These are phyloP conservation scores for Fraxinus nigra DNA, from an alignment of 305 asterid species.

Conservation along the genomic window DNA sequence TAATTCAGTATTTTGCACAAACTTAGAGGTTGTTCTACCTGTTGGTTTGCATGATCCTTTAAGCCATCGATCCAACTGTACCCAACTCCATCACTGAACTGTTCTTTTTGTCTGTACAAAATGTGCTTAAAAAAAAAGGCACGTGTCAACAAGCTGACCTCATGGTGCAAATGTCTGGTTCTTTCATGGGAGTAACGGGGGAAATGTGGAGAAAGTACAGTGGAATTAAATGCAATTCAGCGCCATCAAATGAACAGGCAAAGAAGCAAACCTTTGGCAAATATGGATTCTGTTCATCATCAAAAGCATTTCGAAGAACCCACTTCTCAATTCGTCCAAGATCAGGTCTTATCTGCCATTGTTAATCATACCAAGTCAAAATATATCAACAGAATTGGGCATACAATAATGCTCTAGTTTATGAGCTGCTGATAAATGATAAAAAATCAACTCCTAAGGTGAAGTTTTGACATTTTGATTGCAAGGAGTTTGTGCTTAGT, in stretches of 20 bases:
- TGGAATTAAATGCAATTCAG: background rate
- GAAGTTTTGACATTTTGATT: background rate
- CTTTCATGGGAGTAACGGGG: background rate
- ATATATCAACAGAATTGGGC: background rate
- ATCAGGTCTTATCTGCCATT: conserved; percentile 65
- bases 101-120: conserved; percentile 95
- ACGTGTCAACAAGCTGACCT: conserved; percentile 14
- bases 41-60: conserved; percentile 82
- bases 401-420: background rate
- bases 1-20: background rate
- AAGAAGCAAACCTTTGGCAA: conserved; percentile 73
- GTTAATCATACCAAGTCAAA: background rate
- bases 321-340: conserved; percentile 97
- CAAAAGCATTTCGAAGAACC: conserved; percentile 90
- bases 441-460: background rate
- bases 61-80: conserved; percentile 98
- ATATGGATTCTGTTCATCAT: conserved; percentile 85
- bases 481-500: background rate
- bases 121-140: conserved; percentile 52
- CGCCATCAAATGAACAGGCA: background rate
- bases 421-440: background rate
- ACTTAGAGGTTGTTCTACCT: conserved; percentile 35
- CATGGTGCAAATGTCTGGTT: background rate
- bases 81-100: conserved; percentile 99
- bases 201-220: background rate